phyloP scores from a whole-genome alignment of 1,284 basidiomycete genomes.

The Microbotryum saponariae region DNA sequence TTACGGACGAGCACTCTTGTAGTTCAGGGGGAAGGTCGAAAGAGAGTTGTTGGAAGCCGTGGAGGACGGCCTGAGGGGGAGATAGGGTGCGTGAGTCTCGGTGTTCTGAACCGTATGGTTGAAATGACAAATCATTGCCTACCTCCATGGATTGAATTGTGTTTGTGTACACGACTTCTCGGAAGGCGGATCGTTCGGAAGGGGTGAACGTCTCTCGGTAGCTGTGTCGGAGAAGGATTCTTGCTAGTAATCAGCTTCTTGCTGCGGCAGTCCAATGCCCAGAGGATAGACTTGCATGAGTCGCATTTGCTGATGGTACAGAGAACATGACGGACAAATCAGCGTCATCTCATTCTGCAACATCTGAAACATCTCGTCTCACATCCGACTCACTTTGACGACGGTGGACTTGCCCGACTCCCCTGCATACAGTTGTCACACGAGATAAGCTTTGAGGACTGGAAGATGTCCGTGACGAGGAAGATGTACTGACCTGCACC shows the following conservation, averaged over 20 bases:
- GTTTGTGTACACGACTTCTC: slow-evolving; percentile 94
- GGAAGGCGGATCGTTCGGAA: slow-evolving; percentile 84
- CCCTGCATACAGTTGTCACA: slow-evolving; percentile 36
- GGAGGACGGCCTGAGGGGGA: background rate
- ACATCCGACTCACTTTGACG: slow-evolving; percentile 27
- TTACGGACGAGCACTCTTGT: slow-evolving; percentile 35
- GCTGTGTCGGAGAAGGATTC: slow-evolving; percentile 19
- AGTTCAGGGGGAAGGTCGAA: slow-evolving; percentile 32
- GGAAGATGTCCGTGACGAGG: background rate
- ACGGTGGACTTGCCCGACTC: slow-evolving; percentile 42
- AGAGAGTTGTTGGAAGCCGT: slow-evolving; percentile 34
- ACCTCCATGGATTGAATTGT: slow-evolving; percentile 46
- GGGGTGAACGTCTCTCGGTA: slow-evolving; percentile 61
- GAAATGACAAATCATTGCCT: no score
- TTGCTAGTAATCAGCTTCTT: slow-evolving; percentile 10
- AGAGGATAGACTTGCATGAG: slow-evolving; percentile 8
- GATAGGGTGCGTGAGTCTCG: slow-evolving; percentile 6
- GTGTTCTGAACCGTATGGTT: background rate
- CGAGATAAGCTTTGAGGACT: slow-evolving; percentile 35
- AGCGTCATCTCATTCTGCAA: no score
- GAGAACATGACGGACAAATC: no score
- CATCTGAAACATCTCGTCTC: no score
- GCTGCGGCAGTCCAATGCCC: background rate
- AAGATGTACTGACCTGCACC: slow-evolving; percentile 2
- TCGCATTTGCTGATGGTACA: slow-evolving; percentile 6